Evolutionary conservation across 2,329 filamentous ascomycete species (phyloP), one percentile per base, ranked within the genome.

Genomic region (Aspergillus ustus): DNA sequence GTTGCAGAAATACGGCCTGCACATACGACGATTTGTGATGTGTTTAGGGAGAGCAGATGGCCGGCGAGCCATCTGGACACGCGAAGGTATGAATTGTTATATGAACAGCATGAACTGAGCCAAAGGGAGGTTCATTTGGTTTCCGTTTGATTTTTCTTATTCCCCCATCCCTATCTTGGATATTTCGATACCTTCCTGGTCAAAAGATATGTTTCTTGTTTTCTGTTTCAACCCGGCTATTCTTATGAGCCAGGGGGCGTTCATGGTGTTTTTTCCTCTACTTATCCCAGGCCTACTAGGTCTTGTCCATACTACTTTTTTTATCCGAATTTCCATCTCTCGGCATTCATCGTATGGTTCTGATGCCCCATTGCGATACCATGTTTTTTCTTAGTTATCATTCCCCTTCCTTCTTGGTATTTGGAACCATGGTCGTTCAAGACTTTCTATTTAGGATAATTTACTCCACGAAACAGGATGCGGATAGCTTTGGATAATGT

Each of bases 51-150:
- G 49, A 37, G 22, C 52, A 57, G 49, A 54, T 52, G 50, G 22
- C 37, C 48, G 17, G 44, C 31, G 46, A 31, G 56, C 29, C 25
- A 28, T 55, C 40, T 66, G 63, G 63, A 65, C 65, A 65, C 62
- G 64, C 57, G 63, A 57, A 59, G 61, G 56, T 56, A 68, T 54
- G 62, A 66, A 46, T 63, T 64, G 58, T 37, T 63, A 66, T 66
- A 70, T 63, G 67, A 66, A 61, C 63, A 59, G 57, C 59, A 68
- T 63, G 66, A 65, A 62, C 57, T 58, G 45, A 59, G 46, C 46
- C 34, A 13, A 48, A 52, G 22, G 49, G 46, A 48, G 54, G 25
- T 46, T 61, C 46, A 46, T 52, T 45, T 50, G 7, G 49, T 55
- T 43, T 53, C 57, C 31, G 25, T 59, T 46, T 60, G 52, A 25